A percentile compares a stretch with the other conserved stretches of the same genome.
Evolutionary conservation across 2,329 filamentous ascomycete genomes (phyloP).

Genomic region (Pleurostoma richardsiae): DNA sequence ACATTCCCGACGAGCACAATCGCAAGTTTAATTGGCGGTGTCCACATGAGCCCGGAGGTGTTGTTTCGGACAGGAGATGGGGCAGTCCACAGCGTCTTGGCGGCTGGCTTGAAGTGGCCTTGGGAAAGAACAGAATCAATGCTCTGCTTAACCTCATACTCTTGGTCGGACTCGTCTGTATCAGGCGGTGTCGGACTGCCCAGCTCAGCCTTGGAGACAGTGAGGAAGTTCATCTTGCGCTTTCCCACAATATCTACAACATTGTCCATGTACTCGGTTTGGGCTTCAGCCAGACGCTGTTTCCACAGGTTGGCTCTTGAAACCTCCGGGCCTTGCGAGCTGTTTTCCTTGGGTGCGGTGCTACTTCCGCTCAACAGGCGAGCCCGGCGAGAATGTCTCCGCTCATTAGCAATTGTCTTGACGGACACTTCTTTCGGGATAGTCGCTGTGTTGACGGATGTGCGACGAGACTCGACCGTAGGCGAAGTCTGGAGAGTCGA

Average conservation of each 20-base stretch:
- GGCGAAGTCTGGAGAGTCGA: slow-evolving; percentile 36
- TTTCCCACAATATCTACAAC: slow-evolving; percentile 29
- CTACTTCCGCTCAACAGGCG: slow-evolving; percentile 26
- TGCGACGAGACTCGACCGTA: slow-evolving; percentile 23
- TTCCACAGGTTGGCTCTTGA: slow-evolving; percentile 36
- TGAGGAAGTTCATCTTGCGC: slow-evolving; percentile 32
- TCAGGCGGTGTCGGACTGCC: slow-evolving; percentile 52
- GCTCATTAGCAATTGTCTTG: slow-evolving; percentile 26
- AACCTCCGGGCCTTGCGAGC: slow-evolving; percentile 17
- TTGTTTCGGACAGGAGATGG: slow-evolving; percentile 2
- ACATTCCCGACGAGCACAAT: slow-evolving; percentile 2
- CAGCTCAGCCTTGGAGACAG: slow-evolving; percentile 31
- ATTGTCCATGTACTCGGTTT: slow-evolving; percentile 37
- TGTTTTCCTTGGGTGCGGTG: slow-evolving; percentile 15
- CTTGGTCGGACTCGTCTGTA: slow-evolving; percentile 40
- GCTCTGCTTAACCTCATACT: slow-evolving; percentile 17
- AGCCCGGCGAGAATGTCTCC: slow-evolving; percentile 29
- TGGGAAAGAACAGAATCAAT: slow-evolving; percentile 9
- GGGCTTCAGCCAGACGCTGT: slow-evolving; percentile 37
- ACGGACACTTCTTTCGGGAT: neutral
- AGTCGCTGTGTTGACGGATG: neutral
- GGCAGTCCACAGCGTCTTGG: slow-evolving; percentile 19
- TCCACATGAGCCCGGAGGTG: slow-evolving; percentile 17
- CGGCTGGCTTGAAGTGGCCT: slow-evolving; percentile 5
- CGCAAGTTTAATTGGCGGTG: slow-evolving; percentile 8